Percentiles rank a stretch among this genome's conserved stretches.
Evolutionary conservation across 768 basidiomycete species (phyloP).

Genomic region (Russula compacta): DNA sequence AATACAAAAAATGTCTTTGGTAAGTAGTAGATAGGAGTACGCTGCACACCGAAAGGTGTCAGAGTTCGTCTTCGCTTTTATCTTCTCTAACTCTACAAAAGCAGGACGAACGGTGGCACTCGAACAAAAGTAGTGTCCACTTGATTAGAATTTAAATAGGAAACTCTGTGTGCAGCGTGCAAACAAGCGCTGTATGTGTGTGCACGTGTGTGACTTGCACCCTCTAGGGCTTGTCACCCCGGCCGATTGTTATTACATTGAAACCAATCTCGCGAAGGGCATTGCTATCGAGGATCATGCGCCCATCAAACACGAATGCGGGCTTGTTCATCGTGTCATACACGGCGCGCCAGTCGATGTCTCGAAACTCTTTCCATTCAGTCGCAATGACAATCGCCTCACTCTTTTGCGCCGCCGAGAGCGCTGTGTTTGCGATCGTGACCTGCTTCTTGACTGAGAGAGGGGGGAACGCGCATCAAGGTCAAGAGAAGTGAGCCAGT

Average conservation of each 20-base stretch:
- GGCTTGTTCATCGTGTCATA: conserved; percentile 92
- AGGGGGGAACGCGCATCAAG: background rate
- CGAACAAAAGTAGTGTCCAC: background rate
- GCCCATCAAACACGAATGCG: conserved; percentile 95
- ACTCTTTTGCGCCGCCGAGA: conserved; percentile 80
- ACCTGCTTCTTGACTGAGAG: conserved; percentile 79
- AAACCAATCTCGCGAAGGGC: conserved; percentile 83
- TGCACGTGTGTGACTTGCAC: background rate
- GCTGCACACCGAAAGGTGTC: background rate
- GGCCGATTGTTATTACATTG: conserved; percentile 63
- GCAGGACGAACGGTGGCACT: background rate
- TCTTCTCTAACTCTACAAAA: background rate
- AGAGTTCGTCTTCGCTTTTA: background rate
- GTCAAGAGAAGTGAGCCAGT: background rate
- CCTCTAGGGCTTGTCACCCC: conserved; percentile 35
- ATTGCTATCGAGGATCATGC: conserved; percentile 76
- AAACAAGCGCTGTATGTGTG: background rate
- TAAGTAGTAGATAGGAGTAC: background rate
- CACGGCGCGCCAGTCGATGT: conserved; percentile 83
- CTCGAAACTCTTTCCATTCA: conserved; percentile 95
- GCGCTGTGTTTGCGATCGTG: conserved; percentile 61
- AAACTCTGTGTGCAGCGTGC: too few relatives aligned
- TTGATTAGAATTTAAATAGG: background rate
- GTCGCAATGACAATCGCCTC: conserved; percentile 96
- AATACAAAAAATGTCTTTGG: background rate